Evolutionary conservation across 352 stramenopile genomes (phyloP), one percentile per base, ranked within the genome.

Genomic region (Pythium scleroteichum): DNA sequence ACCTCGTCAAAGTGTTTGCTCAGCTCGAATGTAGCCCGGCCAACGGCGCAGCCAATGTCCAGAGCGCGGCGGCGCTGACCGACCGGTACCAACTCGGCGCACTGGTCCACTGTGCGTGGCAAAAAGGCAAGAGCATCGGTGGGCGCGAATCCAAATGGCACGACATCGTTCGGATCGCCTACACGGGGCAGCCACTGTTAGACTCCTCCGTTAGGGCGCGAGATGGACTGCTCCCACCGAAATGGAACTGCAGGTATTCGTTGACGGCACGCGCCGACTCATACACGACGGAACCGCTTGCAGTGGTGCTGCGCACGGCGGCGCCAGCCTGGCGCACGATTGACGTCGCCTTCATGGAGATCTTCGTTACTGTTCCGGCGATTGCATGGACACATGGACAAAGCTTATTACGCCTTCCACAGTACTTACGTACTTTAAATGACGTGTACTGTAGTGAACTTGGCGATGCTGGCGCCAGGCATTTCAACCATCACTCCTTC

Each of bases 1-100:
- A 90, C 93, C 71, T 97, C 82, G 64, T 97, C 82, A 72, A 97
- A 98, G 49, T 80, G 71, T 55, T 91, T 95, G 65, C 92, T 95
- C 13, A 98, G 79, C 70, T 97, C 91, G 62, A 98, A 98, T 3
- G 93, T 95, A 19, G 90, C 82, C 20, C 94, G 92, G 33, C 96
- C 96, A 23, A 99, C 94, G 7, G 96, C 90, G 64, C 94, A 99
- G 32, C 96, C 96, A 61, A 99, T 85, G 66, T 99, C 96, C 45
- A 99, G 72, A 1, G 90, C 94, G 44, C 89, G 85, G n/a, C 73
- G 77, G 38, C 80, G 88, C 14, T 78, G 85, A 7, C 57, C 44
- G 1, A 68, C 60, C 1, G 76, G 73, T 9, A 85, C 68, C 12
- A 97, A 68, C 7, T 69, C 71, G 17, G 88, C 75, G 32, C 87